Base-by-base conservation (phyloP, 169 alveolate genomes). In the Eimeria acervulina region DNA sequence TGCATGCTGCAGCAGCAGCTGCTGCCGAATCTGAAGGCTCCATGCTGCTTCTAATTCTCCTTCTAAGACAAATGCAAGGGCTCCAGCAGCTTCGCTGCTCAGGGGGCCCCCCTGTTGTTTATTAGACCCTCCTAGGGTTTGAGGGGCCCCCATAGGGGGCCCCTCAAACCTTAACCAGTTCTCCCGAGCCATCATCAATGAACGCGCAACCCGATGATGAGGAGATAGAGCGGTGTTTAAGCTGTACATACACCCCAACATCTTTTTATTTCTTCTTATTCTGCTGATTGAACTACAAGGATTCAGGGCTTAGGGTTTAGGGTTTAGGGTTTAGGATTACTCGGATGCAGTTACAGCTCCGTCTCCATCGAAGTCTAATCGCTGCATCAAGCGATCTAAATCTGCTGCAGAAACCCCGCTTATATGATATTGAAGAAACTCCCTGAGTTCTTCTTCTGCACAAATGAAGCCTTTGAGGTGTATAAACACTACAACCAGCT, bases 1-100 rank as follows among this genome's bases (percentile, higher is more conserved):
- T 81, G 10, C 17, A n/a, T 81, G 90, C 72, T 51, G 90, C 90
- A 44, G 90, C 90, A 81, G 70, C 72, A 51, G 90, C 90, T 47
- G 90, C 90, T 47, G 90, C 47, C 90, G 40, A 38, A 7, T 36
- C 72, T 81, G 55, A 7, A 38, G 7, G 59, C 61, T 12, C 59
- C 55, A 76, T 21, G 59, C 59, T 76, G 87, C 87, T 10, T 76
- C 61, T 42, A 76, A 10, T 40, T 76, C 87, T 76, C 87, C 87
- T 59, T 76, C 87, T 42, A 76, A 76, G n/a, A 76, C 59, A 76
- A 76, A 76, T 6, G 87, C 59, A 2, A 76, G 31, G 8, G 87
- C 87, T 2, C 17, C 87, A 3, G 87, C 55, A 5, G 87, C 87
- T 2, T 76, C 87, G 83, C 83, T 72, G 40, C 52, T 72, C 28